Evolutionary conservation across 352 stramenopile species (phyloP).

Genomic region (Hyphochytrium catenoides): DNA sequence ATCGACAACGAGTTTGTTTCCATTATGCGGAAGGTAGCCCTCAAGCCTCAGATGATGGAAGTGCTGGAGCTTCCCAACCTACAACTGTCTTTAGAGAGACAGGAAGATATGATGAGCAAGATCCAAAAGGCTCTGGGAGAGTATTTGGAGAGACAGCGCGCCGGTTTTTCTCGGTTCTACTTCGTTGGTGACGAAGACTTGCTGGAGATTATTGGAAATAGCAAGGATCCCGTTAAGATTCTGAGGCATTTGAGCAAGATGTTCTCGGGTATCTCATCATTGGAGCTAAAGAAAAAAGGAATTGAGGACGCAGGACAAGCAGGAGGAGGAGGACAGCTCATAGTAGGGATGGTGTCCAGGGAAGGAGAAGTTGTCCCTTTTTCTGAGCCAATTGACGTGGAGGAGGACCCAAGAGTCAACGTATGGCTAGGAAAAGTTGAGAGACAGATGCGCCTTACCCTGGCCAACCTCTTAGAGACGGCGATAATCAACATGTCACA

Average conservation of each 20-base stretch:
- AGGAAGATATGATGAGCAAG: slow-evolving; percentile 93
- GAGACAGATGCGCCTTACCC: slow-evolving; percentile 83
- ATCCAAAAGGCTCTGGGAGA: slow-evolving; percentile 98
- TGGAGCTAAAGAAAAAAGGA: slow-evolving; percentile 32
- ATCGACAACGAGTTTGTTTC: slow-evolving; percentile 97
- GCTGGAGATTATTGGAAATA: slow-evolving; percentile 99
- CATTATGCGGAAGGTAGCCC: slow-evolving; percentile 90
- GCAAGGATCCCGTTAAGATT: slow-evolving; percentile 92
- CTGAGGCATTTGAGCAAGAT: slow-evolving; percentile 94
- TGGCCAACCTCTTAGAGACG: slow-evolving; percentile 81
- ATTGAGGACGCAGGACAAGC: slow-evolving; percentile 18
- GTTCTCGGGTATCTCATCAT: slow-evolving; percentile 90
- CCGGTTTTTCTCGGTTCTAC: slow-evolving; percentile 95
- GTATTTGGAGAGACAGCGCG: slow-evolving; percentile 95
- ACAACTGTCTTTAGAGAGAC: slow-evolving; percentile 69
- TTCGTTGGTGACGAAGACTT: slow-evolving; percentile 99
- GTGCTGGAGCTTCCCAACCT: slow-evolving; percentile 66
- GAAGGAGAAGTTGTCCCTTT: slow-evolving; percentile 94
- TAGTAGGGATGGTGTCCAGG: slow-evolving; percentile 85
- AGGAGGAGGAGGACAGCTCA: slow-evolving; percentile 23
- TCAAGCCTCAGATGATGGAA: slow-evolving; percentile 90
- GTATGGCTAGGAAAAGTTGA: slow-evolving; percentile 92
- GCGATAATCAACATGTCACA: slow-evolving; percentile 55
- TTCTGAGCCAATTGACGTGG: slow-evolving; percentile 67
- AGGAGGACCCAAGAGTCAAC: slow-evolving; percentile 70